Base-by-base conservation (phyloP, 1,284 basidiomycete species). In the Apiotrichum sp. region DNA sequence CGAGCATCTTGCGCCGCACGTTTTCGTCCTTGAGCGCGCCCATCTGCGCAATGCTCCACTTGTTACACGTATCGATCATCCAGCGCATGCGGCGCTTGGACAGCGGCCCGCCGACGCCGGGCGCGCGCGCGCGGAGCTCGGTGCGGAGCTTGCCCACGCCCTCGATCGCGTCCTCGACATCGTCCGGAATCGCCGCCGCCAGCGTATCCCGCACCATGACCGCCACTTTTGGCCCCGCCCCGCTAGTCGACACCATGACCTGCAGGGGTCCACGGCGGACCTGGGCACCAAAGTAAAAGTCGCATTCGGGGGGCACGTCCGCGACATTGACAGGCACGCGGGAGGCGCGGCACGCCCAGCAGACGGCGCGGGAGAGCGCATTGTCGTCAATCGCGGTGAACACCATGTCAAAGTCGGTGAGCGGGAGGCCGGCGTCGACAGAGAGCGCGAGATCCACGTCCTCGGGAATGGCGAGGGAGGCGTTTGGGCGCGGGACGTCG, bases 281-380 rank as follows among this genome's bases (percentile, higher is more conserved):
- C 71, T 93, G 88, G 1, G 90, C 88, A 46, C 96, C 96, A 77
- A 98, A 98, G 80, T 96, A 98, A 72, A 98, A 98, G 77, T 98
- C 95, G 80, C 95, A 98, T 56, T 84, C 83, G 47, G 88, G 85
- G 3, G 95, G 96, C 50, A 98, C 89, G 77, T 98, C 95, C 35
- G 96, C 95, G 56, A 93, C 92, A 75, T 98, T 98, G 61, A 96
- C 87, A 3, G 92, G 90, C 51, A 97, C 87, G 52, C 80, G 82
- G 45, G 77, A 80, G 34, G 80, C 78, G 50, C 91, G 80, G 67
- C 88, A 88, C 63, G 87, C 79, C 11, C 81, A 73, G 69, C 85
- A 89, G 53, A 98, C 92, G 36, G 64, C 50, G 77, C 77, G 61
- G 80, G 83, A 89, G 52, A 85, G 79, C 16, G 43, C 42, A 86